These are phyloP conservation scores for Ceratobasidium sp. DNA, from an alignment of 1,284 basidiomycete species.

Conservation along the genomic window DNA sequence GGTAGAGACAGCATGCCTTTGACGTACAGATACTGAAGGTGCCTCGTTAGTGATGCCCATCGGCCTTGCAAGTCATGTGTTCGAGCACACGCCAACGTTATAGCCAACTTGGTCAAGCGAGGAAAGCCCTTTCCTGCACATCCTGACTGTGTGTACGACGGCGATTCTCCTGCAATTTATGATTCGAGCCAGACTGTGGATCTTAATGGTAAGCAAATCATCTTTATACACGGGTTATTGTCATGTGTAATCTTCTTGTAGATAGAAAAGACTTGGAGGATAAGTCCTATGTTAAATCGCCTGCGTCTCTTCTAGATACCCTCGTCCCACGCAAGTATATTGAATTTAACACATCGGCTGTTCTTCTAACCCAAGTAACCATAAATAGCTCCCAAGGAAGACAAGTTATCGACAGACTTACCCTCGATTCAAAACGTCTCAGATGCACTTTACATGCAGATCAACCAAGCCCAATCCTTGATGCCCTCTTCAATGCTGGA, in stretches of 20 bases:
- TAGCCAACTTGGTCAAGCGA: slow-evolving; percentile 32
- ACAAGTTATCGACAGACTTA: too few species aligned
- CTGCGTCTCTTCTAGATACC: too few species aligned
- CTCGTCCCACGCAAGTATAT: too few species aligned
- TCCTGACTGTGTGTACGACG: slow-evolving; percentile 40
- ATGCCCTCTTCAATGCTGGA: slow-evolving; percentile 17
- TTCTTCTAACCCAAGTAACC: too few species aligned
- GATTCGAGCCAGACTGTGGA: slow-evolving; percentile 30
- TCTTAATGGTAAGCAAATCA: slow-evolving; percentile 23
- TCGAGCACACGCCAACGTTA: slow-evolving; percentile 35
- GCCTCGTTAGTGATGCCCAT: slow-evolving; percentile 20
- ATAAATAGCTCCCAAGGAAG: too few species aligned
- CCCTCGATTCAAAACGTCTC: too few species aligned
- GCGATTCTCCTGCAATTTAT: slow-evolving; percentile 27
- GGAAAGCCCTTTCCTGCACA: slow-evolving; percentile 39
- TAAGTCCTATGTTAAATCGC: slow-evolving; percentile 23
- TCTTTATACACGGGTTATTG: not conserved
- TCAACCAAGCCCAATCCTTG: not conserved
- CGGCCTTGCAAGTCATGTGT: slow-evolving; percentile 39
- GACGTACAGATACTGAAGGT: not conserved
- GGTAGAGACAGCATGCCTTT: not conserved
- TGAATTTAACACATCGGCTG: too few species aligned
- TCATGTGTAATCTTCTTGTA: not conserved
- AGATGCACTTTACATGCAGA: slow-evolving; percentile 16
- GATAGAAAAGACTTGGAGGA: slow-evolving; percentile 31